Conservation (phyloP, 1,139 yeast species). For the Candida tetrigidarum region DNA sequence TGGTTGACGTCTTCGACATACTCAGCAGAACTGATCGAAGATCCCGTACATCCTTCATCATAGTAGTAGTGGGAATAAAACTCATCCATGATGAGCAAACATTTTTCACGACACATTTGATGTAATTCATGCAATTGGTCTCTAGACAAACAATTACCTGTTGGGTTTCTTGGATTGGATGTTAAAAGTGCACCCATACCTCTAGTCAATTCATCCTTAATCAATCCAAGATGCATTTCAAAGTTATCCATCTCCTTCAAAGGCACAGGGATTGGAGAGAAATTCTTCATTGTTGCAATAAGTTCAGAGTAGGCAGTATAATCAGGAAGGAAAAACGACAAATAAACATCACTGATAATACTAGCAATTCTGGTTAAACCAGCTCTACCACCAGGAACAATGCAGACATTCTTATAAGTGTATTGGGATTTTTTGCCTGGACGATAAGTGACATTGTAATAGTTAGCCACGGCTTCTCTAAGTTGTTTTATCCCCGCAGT, state of each 20-base stretch:
- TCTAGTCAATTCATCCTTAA: slow-evolving; percentile 58
- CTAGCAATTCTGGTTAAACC: slow-evolving; percentile 72
- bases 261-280: slow-evolving; percentile 72
- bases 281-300: slow-evolving; percentile 68
- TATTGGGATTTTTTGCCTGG: slow-evolving; percentile 54
- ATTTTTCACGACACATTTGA: slow-evolving; percentile 58
- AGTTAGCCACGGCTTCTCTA: slow-evolving; percentile 64
- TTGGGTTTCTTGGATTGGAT: slow-evolving; percentile 71
- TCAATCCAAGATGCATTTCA: slow-evolving; percentile 59
- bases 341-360: slow-evolving; percentile 62
- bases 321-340: slow-evolving; percentile 69
- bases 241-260: slow-evolving; percentile 63
- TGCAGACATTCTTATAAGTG: slow-evolving; percentile 67
- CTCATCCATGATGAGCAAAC: slow-evolving; percentile 70
- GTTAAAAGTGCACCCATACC: slow-evolving; percentile 68
- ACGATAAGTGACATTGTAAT: slow-evolving; percentile 63
- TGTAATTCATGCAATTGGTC: slow-evolving; percentile 57
- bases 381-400: slow-evolving; percentile 75
- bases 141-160: slow-evolving; percentile 62
- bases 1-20: slow-evolving; percentile 61
- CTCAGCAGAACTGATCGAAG: slow-evolving; percentile 58
- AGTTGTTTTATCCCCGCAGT: slow-evolving; percentile 64
- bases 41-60: slow-evolving; percentile 61
- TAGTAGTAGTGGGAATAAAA: slow-evolving; percentile 68
- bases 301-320: slow-evolving; percentile 75